Evolutionary conservation across 2,329 filamentous ascomycete species (phyloP).

Genomic region (Aspergillus ochraceoroseus): DNA sequence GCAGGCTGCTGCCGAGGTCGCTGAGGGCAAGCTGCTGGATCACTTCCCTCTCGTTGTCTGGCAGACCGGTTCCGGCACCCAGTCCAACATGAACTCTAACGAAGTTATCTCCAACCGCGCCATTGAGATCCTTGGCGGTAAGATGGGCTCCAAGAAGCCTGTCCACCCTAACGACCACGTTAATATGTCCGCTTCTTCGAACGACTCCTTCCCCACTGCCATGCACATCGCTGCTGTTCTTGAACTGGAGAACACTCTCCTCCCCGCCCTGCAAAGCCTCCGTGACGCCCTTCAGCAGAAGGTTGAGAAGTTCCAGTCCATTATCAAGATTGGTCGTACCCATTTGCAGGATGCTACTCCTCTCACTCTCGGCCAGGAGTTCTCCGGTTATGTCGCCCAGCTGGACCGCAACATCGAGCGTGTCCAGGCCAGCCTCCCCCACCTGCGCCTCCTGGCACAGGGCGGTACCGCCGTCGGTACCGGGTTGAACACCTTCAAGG

Average conservation of each 20-base stretch:
- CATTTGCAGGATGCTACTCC: constrained; percentile 97
- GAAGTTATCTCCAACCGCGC: constrained; percentile 99
- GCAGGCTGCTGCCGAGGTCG: constrained; percentile 89
- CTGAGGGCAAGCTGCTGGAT: constrained; percentile 85
- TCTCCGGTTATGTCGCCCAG: constrained; percentile 94
- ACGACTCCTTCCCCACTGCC: constrained; percentile 98
- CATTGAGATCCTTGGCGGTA: constrained; percentile 92
- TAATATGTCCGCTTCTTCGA: constrained; percentile 97
- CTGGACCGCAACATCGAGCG: constrained; percentile 86
- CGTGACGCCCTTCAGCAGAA: constrained; percentile 81
- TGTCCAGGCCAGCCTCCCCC: constrained; percentile 74
- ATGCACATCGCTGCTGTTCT: constrained; percentile 99
- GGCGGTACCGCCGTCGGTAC: constrained; percentile 96
- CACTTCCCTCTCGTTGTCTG: constrained; percentile 98
- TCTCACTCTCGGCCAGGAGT: constrained; percentile 91
- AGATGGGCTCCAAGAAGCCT: constrained; percentile 94
- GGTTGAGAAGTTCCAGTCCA: constrained; percentile 80
- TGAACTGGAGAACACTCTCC: constrained; percentile 78
- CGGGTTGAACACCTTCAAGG: constrained; percentile 93
- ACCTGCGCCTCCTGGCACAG: constrained; percentile 82
- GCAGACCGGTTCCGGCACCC: constrained; percentile 97
- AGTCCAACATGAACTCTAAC: constrained; percentile 99
- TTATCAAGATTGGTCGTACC: constrained; percentile 98
- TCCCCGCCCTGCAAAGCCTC: constrained; percentile 77
- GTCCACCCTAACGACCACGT: constrained; percentile 99